Percentiles rank a stretch among this genome's conserved stretches.
Conservation (phyloP, 371 early-diverging fungal genomes). For the Synchytrium microbalum region DNA sequence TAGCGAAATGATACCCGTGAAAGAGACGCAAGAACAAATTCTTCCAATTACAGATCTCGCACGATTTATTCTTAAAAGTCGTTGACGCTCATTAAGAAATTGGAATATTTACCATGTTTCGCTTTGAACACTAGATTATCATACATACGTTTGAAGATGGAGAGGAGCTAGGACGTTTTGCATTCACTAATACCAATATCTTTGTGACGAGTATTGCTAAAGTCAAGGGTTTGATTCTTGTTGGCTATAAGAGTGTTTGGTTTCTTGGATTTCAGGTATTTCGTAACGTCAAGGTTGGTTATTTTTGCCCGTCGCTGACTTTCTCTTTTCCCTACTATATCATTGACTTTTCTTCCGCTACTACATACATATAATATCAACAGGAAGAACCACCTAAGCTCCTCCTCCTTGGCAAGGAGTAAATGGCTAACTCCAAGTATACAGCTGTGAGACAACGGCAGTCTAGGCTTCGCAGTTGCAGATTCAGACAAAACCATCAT, state of each 20-base stretch:
- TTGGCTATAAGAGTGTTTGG: conserved; percentile 88
- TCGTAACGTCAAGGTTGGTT: too few relatives aligned
- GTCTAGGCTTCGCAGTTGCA: conserved; percentile 67
- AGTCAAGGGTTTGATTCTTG: conserved; percentile 82
- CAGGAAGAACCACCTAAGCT: conserved; percentile 90
- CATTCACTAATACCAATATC: conserved; percentile 91
- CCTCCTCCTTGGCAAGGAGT: conserved; percentile 83
- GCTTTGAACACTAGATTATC: conserved; percentile 47
- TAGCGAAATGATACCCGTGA: background rate
- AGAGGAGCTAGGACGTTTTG: conserved; percentile 84
- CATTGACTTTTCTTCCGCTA: too few relatives aligned
- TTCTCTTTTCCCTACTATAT: too few relatives aligned
- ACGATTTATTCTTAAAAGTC: background rate
- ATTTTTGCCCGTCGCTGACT: too few relatives aligned
- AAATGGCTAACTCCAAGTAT: conserved; percentile 61
- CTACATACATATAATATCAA: too few relatives aligned
- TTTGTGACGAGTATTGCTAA: conserved; percentile 76
- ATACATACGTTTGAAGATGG: conserved; percentile 86
- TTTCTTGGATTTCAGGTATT: conserved; percentile 88
- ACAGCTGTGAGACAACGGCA: conserved; percentile 63
- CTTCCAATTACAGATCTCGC: background rate
- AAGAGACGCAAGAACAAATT: background rate
- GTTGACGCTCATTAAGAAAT: background rate
- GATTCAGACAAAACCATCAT: conserved; percentile 78
- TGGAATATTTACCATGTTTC: background rate